Evolutionary conservation across 805 yeast genomes (phyloP), one percentile per base, ranked within the genome.

Genomic region (Nakazawaea pomicola): DNA sequence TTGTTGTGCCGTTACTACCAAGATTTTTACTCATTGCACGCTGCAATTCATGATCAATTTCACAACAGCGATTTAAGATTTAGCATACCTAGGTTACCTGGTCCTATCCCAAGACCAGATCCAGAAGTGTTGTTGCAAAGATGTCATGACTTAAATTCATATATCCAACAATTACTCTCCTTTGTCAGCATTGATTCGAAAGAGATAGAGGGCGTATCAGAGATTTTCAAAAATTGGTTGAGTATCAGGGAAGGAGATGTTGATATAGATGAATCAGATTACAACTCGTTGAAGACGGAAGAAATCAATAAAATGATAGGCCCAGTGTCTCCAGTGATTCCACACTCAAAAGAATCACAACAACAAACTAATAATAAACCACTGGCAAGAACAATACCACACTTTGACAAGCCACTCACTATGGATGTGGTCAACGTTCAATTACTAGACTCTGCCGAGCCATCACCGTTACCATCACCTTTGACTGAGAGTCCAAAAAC

Each of bases 11-110:
- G 78, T 14, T 73, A 67, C 52, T 74, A 72, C 48, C 74, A 70
- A 50, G 79, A 74, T 47, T 72, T 74, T 40, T 69, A 71, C 51
- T 66, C 67, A 38, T 52, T 74, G 17, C 77, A 72, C 43, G 55
- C 64, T 15, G 38, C 58, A 15, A 48, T 68, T 18, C 49, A 61
- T 18, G 55, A 55, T 27, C 41, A 46, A 25, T 29, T 57, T 40
- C 38, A 44, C 21, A 27, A 33, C 4, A 33, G 24, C 28, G 41
- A 42, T 12, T 30, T 44, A 11, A 37, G 36, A 14, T 40, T 38
- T 12, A 50, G 41, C 20, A 43, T 72, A 12, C 78, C 78, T 16
- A 53, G 52, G 21, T 48, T 74, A 24, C 78, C 78, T 15, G 71
- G 65, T 35, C 74, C 76, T 8, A 63, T 72, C n/a, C 69, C 72